Evolutionary conservation across 164 flowering plant genomes (phyloP).

Genomic region (Nymphaea thermarum): DNA sequence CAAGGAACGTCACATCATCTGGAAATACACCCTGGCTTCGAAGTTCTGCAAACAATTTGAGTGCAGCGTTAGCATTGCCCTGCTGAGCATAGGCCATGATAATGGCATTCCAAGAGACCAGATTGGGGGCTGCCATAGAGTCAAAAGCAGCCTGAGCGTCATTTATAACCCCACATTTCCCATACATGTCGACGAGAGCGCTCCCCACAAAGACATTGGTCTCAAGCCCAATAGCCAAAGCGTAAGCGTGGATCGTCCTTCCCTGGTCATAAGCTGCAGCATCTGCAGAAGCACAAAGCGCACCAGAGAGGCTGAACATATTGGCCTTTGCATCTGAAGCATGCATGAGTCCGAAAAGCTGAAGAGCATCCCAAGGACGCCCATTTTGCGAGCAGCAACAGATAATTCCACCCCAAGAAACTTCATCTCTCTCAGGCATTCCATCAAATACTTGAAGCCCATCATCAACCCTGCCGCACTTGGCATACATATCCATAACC

Average conservation of each 20-base stretch:
- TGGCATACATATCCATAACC: constrained; percentile 33
- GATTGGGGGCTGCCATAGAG: constrained; percentile 17
- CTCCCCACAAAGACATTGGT: constrained; percentile 33
- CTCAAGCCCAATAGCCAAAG: constrained; percentile 40
- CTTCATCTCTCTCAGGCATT: constrained; percentile 39
- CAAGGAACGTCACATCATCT: constrained; percentile 55
- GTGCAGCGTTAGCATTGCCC: constrained; percentile 31
- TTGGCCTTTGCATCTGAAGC: constrained; percentile 22
- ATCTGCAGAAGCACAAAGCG: constrained; percentile 36
- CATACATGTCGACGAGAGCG: constrained; percentile 57
- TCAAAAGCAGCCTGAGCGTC: constrained; percentile 50
- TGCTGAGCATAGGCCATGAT: constrained; percentile 67
- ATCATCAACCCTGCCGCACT: constrained; percentile 13
- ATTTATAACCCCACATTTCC: constrained; percentile 43
- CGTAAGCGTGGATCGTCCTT: constrained; percentile 45
- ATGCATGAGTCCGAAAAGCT: constrained; percentile 36
- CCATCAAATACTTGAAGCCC: constrained; percentile 50
- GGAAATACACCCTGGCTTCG: constrained; percentile 23
- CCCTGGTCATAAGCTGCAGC: constrained; percentile 51
- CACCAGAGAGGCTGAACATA: constrained; percentile 46
- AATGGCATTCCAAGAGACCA: constrained; percentile 55
- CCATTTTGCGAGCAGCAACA: constrained; percentile 51
- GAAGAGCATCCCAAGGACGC: constrained; percentile 27
- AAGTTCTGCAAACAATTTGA: constrained; percentile 33
- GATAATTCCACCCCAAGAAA: constrained; percentile 41